Base-by-base conservation (phyloP, 192 early-diverging fungal genomes). In the Phycomyces blakesleeanus region DNA sequence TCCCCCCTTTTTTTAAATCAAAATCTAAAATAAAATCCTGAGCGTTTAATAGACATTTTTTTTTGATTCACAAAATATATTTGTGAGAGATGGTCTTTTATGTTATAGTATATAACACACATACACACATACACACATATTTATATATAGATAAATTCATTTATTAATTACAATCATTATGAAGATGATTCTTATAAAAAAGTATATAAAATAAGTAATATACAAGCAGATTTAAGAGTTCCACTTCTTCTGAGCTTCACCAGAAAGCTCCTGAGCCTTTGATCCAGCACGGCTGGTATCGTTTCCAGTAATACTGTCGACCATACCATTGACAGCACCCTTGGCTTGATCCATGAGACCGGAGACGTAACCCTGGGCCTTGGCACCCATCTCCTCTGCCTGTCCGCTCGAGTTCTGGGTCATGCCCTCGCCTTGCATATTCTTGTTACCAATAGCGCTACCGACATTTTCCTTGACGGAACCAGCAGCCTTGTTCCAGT, bases 391-490 rank as follows among this genome's bases (percentile, higher is more conserved):
- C 9, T 63, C 42, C 10, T 63, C 60, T 20, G 39, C 52, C 5
- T 73, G n/a, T 40, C 75, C 75, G 27, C 53, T 27, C 14, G 71
- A 66, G 25, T 77, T 25, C n/a, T 64, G 72, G 29, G 53, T 42
- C 15, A 44, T 61, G 21, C 75, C 75, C 50, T 58, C 52, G 20
- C 60, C 67, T 65, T 73, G 66, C 71, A 77, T 59, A 24, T 41
- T 20, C 26, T 77, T 67, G 66, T 77, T 73, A 4, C 75, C 75
- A 14, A 74, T 7, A 5, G 57, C 59, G 7, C 5, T 11, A 34
- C 75, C 75, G 2, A 70, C 75, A 27, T 69, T 73, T 58, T 77
- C 55, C 67, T 77, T 67, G 67, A 72, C 54, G 51, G 18, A 40
- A 20, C 75, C 75, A 44, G 44, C 34, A 39, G 51, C 20, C 21